Evolutionary conservation across 768 basidiomycete genomes (phyloP), one percentile per base, ranked within the genome.

Genomic region (Coprinopsis marcescibilis): DNA sequence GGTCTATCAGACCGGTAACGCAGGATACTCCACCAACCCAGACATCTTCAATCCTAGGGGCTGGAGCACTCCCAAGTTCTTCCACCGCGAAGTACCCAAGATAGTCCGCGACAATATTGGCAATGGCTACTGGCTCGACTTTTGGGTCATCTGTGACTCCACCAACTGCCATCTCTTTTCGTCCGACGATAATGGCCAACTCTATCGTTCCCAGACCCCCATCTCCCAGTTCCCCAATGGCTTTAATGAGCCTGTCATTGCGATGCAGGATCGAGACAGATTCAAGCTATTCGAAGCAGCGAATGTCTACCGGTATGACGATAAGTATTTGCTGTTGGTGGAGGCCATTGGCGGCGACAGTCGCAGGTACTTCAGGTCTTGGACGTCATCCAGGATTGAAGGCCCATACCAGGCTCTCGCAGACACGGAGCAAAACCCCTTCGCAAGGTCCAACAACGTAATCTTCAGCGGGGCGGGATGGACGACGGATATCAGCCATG

Each of bases 91-190:
- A 2, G 50, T 37, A 19, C 52, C 52, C 3, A n/a, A 26, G 15
- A 58, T 54, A 20, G 46, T 55, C 40, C 8, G n/a, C 25, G 41
- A 51, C 26, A 54, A 55, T 37, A 58, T 58, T 19, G 55, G 54
- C 1, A 39, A 38, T 26, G 55, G 53, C 6, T 51, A 53, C 25
- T 56, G 55, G 57, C 43, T 58, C 14, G 57, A 58, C 45, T 53
- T 58, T 51, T 58, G 57, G 57, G 57, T 55, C 30, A 58, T 58
- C 34, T 58, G 57, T 36, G 57, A 58, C 48, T 23, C 45, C 7
- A 3, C 50, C 2, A 54, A 44, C 11, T 58, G 57, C 48, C 51
- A 54, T 36, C 52, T 55, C 30, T 58, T 58, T 51, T 58, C 55
- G 0, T 58, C 55, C 3, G 57, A 56, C 46, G 57, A 54, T 49